Evolutionary conservation across 2,329 filamentous ascomycete species (phyloP), one percentile per base, ranked within the genome.

Genomic region (Diaporthe sp.): DNA sequence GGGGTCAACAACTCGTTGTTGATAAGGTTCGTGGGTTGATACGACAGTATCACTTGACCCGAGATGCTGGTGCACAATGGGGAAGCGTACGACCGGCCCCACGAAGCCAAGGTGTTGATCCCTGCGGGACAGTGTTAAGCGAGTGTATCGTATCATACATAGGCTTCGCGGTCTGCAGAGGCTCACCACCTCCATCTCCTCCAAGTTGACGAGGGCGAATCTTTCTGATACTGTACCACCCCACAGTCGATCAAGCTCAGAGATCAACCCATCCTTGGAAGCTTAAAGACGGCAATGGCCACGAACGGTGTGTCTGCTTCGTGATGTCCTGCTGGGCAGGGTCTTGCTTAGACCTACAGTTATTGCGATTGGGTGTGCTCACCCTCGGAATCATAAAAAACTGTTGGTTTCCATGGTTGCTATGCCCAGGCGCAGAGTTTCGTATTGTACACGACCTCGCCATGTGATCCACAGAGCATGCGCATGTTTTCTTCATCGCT

Each of bases 31-130:
- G 22, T 45, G 33, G 47, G n/a, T 54, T 52, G 64, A 68, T 68
- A 68, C 64, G 64, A 68, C 64, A 68, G 33, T 68, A 28, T 68
- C 64, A 68, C 64, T 68, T 68, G 64, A 68, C 64, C 64, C 64
- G 64, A 68, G 64, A 40, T 68, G 64, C 64, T 28, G 64, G 64
- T 68, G 64, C 64, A 54, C 33, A 54, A 52, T 54, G 64, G 64
- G 47, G 47, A 54, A 68, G 47, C 33, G 64, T 54, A 28, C 33
- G 9, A 68, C n/a, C 45, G 47, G 64, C 64, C 64, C 64, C 64
- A 68, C 47, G 64, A 68, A 25, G 64, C 64, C 64, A 40, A 54
- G 47, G 2, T 38, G 47, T 38, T 40, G 64, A 54, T 54, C 64
- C 64, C 64, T 68, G 64, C 47, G 47, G 30, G 47, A 54, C 1